Evolutionary conservation across 192 early-diverging fungal genomes (phyloP).

Genomic region (Coemansia sp.): DNA sequence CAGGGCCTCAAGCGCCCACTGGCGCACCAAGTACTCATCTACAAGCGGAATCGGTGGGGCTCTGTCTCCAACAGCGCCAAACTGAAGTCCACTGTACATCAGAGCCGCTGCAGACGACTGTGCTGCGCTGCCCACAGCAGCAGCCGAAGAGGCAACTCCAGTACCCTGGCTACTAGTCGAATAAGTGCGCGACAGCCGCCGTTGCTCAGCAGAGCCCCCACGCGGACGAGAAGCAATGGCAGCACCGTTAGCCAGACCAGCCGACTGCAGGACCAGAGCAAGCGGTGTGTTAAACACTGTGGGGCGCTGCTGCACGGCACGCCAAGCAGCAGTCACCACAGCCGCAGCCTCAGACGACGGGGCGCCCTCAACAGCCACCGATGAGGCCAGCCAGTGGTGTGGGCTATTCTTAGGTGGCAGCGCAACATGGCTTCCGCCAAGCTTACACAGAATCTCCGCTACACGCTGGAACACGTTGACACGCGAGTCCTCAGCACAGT

Average conservation of each 20-base stretch:
- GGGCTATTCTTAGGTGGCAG: slow-evolving; percentile 31
- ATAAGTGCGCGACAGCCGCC: slow-evolving; percentile 18
- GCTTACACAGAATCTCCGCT: slow-evolving; percentile 56
- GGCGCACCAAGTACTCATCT: slow-evolving; percentile 58
- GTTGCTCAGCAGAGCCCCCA: background rate
- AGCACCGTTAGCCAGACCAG: background rate
- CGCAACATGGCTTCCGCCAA: slow-evolving; percentile 27
- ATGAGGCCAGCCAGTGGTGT: slow-evolving; percentile 34
- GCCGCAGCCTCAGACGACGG: slow-evolving; percentile 23
- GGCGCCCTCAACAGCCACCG: slow-evolving; percentile 1
- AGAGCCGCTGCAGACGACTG: background rate
- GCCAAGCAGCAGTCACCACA: slow-evolving; percentile 36
- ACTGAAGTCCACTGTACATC: slow-evolving; percentile 31
- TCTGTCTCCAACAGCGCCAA: slow-evolving; percentile 16
- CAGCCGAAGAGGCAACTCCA: background rate
- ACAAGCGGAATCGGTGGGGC: background rate
- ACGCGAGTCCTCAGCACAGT: slow-evolving; percentile 80
- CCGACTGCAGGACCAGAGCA: background rate
- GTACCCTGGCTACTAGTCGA: slow-evolving; percentile 22
- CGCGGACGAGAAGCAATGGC: background rate
- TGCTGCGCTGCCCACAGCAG: background rate
- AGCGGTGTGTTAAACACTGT: slow-evolving; percentile 39
- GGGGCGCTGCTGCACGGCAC: slow-evolving; percentile 45
- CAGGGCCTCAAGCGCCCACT: slow-evolving; percentile 64
- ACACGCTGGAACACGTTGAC: slow-evolving; percentile 92